Percentiles rank a stretch among this genome's conserved stretches.
Evolutionary conservation across 129 eudicot genomes (phyloP).

Genomic region (sunflower (Helianthus annuus)): HanXRQr2.0-SUNRISE NC_035435.2:134817656-134818155

Average conservation of each 20-base stretch:
- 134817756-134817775: constrained; percentile 29
- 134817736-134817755: constrained; percentile 50
- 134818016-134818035: constrained; percentile 32
- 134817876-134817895: constrained; percentile 69
- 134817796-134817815: constrained; percentile 54
- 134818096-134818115: constrained; percentile 66
- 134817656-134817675: constrained; percentile 51
- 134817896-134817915: constrained; percentile 64
- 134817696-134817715: constrained; percentile 45
- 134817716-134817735: constrained; percentile 55
- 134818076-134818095: constrained; percentile 59
- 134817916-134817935: constrained; percentile 67
- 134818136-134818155: constrained; percentile 57
- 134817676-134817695: constrained; percentile 51
- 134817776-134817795: constrained; percentile 45
- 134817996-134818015: constrained; percentile 43
- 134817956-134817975: constrained; percentile 63
- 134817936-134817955: constrained; percentile 61
- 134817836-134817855: constrained; percentile 51
- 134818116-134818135: constrained; percentile 82
- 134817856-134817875: constrained; percentile 54
- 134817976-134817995: constrained; percentile 49
- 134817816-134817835: constrained; percentile 57
- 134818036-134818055: constrained; percentile 4
- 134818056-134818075: constrained; percentile 44